Evolutionary conservation across 2,329 filamentous ascomycete species (phyloP), one percentile per base, ranked within the genome.

Genomic region (Pseudovirgaria hyperparasitica): DNA sequence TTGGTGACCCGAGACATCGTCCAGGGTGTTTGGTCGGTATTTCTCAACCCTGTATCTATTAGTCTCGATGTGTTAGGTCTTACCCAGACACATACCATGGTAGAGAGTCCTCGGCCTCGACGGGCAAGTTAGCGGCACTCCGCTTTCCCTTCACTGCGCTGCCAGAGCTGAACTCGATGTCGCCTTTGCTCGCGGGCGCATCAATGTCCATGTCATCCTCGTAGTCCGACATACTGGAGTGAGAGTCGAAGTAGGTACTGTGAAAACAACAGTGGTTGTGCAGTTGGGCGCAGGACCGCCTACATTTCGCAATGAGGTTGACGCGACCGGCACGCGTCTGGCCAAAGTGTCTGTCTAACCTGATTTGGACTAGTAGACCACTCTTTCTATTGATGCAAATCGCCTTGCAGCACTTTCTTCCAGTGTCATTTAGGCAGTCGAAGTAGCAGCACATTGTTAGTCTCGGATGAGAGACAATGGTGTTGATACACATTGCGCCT

Each of bases 1-100:
- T 50, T 94, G 81, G 55, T 98, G 90, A 12, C 90, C 90, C 3
- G 85, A 92, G 31, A 98, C 90, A 55, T 98, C 90, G 41, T 78
- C 73, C 23, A 98, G 72, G 2, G 81, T 84, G 35, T 76, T 76
- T 11, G 90, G 90, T 28, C 90, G 74, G 58, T 96, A 98, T 49
- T 98, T 98, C 52, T 98, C 90, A 6, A 98, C 85, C 86, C 81
- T 85, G 33, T 25, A 5, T 23, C 10, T 10, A 10, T 20, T 5
- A 27, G 25, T 23, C 8, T 6, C 8, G 14, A 27, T 11, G 10
- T 15, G 22, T 20, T 5, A 10, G 10, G 16, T 9, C 9, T 19
- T 12, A 15, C 9, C 6, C 3, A 13, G 3, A 4, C 5, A 32
- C 60, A 36, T 50, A 92, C 87, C 90, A 98, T 58, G 90, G 90